Base-by-base conservation (phyloP, 75 land plant genomes). In the Azolla pinnata region DNA sequence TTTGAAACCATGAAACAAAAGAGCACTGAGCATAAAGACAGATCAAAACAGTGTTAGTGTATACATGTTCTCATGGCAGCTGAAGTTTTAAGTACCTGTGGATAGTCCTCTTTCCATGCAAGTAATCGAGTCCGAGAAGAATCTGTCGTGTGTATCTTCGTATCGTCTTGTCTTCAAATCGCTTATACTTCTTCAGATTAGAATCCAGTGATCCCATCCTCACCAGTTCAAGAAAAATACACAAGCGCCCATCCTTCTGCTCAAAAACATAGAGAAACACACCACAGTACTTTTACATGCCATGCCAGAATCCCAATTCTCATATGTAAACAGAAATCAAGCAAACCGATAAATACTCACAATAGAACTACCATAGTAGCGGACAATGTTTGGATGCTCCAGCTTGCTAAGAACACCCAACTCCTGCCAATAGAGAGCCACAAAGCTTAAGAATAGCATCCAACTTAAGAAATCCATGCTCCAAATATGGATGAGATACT, bases 341-440 rank as follows among this genome's bases (percentile, higher is more conserved):
- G 52, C 12, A 59, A 17, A 8, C 25, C 9, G 18, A 30, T 9
- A 47, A 10, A 25, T 33, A 61, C 72, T 70, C 54, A 70, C 72
- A 44, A 70, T 29, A 29, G 68, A 64, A 30, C 61, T 33, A 19
- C 80, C 80, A 44, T 60, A 59, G 44, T 77, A 77, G 10, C 78
- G 71, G 17, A 77, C 78, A 54, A 77, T 74, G 42, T 77, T 77
- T 25, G 80, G 78, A 54, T 77, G 80, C 29, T 69, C 76, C 61
- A 77, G 62, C 56, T 63, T 66, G 52, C 67, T 77, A 24, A 77
- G 54, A 33, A 77, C 60, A 51, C 50, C 66, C 9, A 77, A 61
- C 51, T 77, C 80, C 80, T 77, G 71, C 4, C 24, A 44, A 52
- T 31, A 55, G 19, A 50, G 35, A 3, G 34, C 29, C n/a, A 18